phyloP scores from a whole-genome alignment of 805 yeast genomes.

The Komagataella pastoris region DNA sequence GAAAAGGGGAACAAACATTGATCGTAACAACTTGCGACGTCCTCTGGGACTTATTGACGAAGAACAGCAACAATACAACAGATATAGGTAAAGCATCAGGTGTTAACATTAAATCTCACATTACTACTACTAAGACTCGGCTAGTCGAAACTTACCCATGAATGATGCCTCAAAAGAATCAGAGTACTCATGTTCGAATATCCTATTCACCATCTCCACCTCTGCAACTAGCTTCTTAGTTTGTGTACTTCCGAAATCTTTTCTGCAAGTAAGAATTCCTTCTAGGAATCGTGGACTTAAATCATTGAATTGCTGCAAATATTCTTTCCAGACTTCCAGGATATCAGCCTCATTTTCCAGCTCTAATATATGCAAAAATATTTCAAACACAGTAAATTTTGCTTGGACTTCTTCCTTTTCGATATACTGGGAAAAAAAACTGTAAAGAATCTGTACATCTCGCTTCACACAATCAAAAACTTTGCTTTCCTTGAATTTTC shows the following conservation, averaged over 20 bases:
- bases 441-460: slow-evolving; percentile 46
- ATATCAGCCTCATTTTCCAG: slow-evolving; percentile 32
- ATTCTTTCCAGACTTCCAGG: slow-evolving; percentile 42
- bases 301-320: slow-evolving; percentile 58
- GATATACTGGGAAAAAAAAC: slow-evolving; percentile 32
- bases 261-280: slow-evolving; percentile 42
- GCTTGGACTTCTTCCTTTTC: slow-evolving; percentile 27
- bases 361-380: slow-evolving; percentile 41
- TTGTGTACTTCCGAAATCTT: slow-evolving; percentile 16
- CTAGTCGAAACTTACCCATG: slow-evolving; percentile 6
- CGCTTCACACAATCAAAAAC: slow-evolving; percentile 36
- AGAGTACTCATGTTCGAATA: slow-evolving; percentile 1
- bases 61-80: neutral
- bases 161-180: slow-evolving; percentile 2
- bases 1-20: neutral
- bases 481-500: slow-evolving; percentile 13
- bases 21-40: neutral
- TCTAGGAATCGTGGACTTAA: slow-evolving; percentile 62
- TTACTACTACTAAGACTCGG: neutral
- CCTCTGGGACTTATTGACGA: neutral
- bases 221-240: slow-evolving; percentile 13
- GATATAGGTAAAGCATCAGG: neutral
- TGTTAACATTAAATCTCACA: neutral
- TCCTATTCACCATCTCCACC: slow-evolving; percentile 7
- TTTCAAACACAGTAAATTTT: slow-evolving; percentile 47